phyloP scores from a whole-genome alignment of 75 land plant species.

The Chamaecyparis obtusa region DNA sequence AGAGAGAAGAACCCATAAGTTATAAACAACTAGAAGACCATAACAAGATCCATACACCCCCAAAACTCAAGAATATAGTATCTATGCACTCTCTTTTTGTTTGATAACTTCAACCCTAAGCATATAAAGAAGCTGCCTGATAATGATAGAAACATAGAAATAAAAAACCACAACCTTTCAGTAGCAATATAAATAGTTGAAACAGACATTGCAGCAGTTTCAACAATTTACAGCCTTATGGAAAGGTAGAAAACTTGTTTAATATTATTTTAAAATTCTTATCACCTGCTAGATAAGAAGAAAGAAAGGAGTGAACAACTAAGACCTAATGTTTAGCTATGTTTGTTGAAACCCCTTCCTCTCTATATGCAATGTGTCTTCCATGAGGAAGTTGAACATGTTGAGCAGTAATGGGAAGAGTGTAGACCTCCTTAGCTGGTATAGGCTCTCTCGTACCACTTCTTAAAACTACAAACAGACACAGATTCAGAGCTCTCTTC shows the following conservation, averaged over 20 bases:
- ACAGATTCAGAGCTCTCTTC: conserved; percentile 7
- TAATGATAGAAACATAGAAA: background rate
- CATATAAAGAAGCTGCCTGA: background rate
- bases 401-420: conserved; percentile 58
- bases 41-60: background rate
- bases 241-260: background rate
- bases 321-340: conserved; percentile 67
- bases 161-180: background rate
- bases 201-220: background rate
- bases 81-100: background rate
- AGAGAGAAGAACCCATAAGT: background rate
- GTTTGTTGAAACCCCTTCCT: conserved; percentile 65
- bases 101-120: background rate
- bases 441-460: conserved; percentile 22
- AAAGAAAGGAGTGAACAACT: conserved; percentile 77
- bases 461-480: conserved; percentile 39
- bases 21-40: background rate
- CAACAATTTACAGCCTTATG: background rate
- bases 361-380: conserved; percentile 70
- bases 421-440: conserved; percentile 34
- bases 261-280: background rate
- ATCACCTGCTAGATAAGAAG: conserved; percentile 83
- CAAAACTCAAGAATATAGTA: background rate
- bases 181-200: background rate
- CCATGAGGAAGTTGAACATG: conserved; percentile 78